Evolutionary conservation across 2,329 filamentous ascomycete genomes (phyloP), one percentile per base, ranked within the genome.

Genomic region (Colletotrichum sp.): DNA sequence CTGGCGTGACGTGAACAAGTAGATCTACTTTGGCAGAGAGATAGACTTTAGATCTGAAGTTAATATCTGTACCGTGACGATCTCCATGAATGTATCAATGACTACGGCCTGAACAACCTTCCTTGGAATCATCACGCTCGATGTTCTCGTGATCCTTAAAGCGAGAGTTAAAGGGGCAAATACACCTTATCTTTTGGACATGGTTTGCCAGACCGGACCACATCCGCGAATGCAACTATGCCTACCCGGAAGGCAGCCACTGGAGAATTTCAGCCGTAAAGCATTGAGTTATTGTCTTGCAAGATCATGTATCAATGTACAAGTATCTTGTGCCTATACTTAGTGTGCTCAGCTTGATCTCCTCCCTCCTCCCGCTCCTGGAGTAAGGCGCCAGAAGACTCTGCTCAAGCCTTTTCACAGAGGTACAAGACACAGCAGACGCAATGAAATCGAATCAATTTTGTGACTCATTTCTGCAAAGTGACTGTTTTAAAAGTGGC

Each of bases 211-310:
- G 5, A 19, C 7, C 36, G 36, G 36, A 12, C 3, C 36, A 5
- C 36, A 39, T 44, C 39, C 19, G 39, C 39, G 39, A 1, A 44
- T n/a, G 19, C 39, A 44, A 44, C 39, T 44, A 44, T n/a, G 19
- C 8, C 39, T 3, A n/a, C 1, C 2, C 11, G 19, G 19, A 44
- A 6, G 1, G 39, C 2, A 6, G 1, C 39, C 39, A 8, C 16
- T 44, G 39, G 0, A 39, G n/a, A 1, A 1, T 5, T 44, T 11
- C 39, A 44, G 39, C 8, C 19, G 8, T n/a, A 1, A 44, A 19
- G 5, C 39, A n/a, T 44, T 6, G 19, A 5, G 19, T 44, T 2
- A 1, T n/a, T 4, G 16, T 11, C 39, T n/a, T 44, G 19, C 19
- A 11, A 44, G 39, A 44, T n/a, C 8, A 44, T 6, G 39, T 44